Evolutionary conservation across 2,329 filamentous ascomycete species (phyloP).

Genomic region (Xylaria sp.): DNA sequence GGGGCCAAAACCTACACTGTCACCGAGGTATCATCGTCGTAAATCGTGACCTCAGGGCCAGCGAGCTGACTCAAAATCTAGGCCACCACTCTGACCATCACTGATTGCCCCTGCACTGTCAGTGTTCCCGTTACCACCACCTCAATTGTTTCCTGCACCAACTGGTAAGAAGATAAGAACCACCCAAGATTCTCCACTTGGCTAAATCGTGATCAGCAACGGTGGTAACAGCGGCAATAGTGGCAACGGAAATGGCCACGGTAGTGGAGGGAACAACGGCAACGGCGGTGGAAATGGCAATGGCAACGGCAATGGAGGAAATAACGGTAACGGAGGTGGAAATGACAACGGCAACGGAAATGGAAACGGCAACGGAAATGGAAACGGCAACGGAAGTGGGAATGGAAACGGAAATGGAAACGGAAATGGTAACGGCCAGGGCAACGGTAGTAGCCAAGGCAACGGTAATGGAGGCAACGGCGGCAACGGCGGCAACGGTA

Average conservation of each 20-base stretch:
- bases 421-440: conserved; percentile 3
- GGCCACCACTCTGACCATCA: conserved; percentile 66
- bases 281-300: too few relatives aligned
- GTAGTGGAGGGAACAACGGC: too few relatives aligned
- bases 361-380: conserved; percentile 14
- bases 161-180: conserved; percentile 25
- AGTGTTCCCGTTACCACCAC: conserved; percentile 53
- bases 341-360: conserved; percentile 19
- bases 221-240: neutral
- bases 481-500: neutral
- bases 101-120: conserved; percentile 66
- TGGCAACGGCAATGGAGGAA: too few relatives aligned
- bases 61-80: conserved; percentile 31
- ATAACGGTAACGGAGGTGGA: conserved; percentile 18
- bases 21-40: conserved; percentile 46
- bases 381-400: conserved; percentile 15
- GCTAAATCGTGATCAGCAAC: conserved; percentile 21
- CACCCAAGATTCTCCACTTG: neutral
- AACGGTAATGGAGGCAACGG: conserved; percentile 13
- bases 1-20: conserved; percentile 64
- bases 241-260: neutral
- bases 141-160: conserved; percentile 40
- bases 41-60: neutral
- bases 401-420: conserved; percentile 6
- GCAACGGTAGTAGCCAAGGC: conserved; percentile 17